Conservation (phyloP, 176 grass and related monocot genomes). For the Phragmites australis region DNA sequence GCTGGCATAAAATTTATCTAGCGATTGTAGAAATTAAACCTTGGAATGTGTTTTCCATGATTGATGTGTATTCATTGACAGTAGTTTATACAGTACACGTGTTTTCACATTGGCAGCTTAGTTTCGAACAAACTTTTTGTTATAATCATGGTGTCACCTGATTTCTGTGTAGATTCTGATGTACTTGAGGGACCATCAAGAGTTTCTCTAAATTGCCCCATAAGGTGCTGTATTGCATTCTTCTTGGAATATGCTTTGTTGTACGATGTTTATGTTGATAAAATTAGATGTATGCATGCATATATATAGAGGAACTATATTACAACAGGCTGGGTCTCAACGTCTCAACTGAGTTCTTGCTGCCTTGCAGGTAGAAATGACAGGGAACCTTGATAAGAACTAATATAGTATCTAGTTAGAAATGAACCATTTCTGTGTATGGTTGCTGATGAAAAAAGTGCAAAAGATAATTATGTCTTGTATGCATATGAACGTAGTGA, state of each 20-base stretch:
- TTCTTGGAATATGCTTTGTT: slow-evolving; percentile 13
- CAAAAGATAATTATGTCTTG: slow-evolving; percentile 4
- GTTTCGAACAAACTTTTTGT: not conserved
- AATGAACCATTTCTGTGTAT: not conserved
- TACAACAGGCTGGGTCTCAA: not conserved
- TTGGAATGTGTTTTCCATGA: not conserved
- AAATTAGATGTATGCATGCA: not conserved
- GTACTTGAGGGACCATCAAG: slow-evolving; percentile 91
- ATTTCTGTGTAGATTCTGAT: slow-evolving; percentile 65
- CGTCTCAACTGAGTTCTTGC: not conserved
- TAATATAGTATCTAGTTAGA: slow-evolving; percentile 23
- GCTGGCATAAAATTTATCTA: not conserved
- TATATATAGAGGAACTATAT: not conserved
- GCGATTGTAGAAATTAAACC: not conserved
- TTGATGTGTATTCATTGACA: not conserved
- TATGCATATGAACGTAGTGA: not conserved
- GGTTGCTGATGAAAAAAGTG: not conserved
- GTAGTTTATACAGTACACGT: not conserved
- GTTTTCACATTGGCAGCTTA: not conserved
- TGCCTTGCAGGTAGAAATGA: not conserved
- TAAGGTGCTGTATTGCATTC: slow-evolving; percentile 68
- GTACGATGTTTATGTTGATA: slow-evolving; percentile 24
- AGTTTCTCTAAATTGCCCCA: slow-evolving; percentile 90
- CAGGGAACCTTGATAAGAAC: not conserved
- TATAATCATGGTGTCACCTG: not conserved